Evolutionary conservation across 176 grass and related monocot species (phyloP).

Genomic region (Triticum turgidum): DNA sequence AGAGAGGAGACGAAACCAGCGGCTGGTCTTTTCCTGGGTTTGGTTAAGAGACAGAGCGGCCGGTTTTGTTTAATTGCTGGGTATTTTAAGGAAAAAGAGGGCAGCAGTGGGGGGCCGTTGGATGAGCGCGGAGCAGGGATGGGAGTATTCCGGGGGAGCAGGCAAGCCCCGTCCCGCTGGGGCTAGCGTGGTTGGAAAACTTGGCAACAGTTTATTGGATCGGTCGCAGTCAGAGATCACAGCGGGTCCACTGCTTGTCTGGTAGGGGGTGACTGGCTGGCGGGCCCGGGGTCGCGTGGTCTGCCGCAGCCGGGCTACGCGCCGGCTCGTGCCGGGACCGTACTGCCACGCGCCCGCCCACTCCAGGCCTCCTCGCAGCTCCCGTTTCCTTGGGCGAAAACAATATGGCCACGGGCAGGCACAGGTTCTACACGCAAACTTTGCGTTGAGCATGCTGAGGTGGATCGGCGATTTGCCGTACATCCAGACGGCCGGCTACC

Average conservation of each 20-base stretch:
- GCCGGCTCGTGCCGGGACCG: constrained; percentile 44
- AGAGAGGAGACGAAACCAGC: too few relatives aligned
- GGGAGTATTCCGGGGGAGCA: too few relatives aligned
- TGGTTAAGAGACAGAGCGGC: too few relatives aligned
- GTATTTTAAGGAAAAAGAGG: too few relatives aligned
- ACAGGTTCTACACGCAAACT: constrained; percentile 19
- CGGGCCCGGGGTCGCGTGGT: constrained; percentile 17
- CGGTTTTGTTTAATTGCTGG: too few relatives aligned
- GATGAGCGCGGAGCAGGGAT: too few relatives aligned
- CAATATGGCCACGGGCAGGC: constrained; percentile 12
- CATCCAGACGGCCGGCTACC: background rate
- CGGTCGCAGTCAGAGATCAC: constrained; percentile 13
- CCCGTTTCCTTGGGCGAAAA: constrained; percentile 16
- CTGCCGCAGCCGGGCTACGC: constrained; percentile 3
- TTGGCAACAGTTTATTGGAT: background rate
- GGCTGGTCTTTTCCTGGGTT: too few relatives aligned
- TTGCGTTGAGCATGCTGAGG: background rate
- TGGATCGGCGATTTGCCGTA: background rate
- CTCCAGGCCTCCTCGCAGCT: constrained; percentile 10
- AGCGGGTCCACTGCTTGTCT: background rate
- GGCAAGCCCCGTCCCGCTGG: too few relatives aligned
- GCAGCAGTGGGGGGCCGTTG: too few relatives aligned
- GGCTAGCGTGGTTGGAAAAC: background rate
- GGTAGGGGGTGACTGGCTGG: background rate
- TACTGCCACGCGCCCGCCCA: constrained; percentile 33